Base-by-base conservation (phyloP, 768 basidiomycete species). In the Asterophora parasitica region DNA sequence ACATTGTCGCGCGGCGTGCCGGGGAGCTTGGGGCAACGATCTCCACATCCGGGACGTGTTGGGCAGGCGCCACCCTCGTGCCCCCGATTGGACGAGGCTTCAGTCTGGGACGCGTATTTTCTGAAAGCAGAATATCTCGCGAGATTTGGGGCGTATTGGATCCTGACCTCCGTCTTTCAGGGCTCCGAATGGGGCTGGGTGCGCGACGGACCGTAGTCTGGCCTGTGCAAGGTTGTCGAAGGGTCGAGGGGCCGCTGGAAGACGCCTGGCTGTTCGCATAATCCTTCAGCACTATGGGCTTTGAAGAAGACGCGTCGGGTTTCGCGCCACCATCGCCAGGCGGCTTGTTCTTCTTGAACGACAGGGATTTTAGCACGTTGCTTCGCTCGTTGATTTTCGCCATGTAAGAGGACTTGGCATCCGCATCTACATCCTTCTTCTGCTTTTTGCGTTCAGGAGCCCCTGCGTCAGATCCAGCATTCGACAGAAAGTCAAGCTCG, bases 281-380 rank as follows among this genome's bases (percentile, higher is more conserved):
- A 11, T 49, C 44, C 26, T 48, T 48, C 6, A 42, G 16, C 4
- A 46, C 44, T 7, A 33, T 9, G 28, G 19, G 37, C 27, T 41
- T 42, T 3, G 46, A 53, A 6, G 31, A 34, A 35, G 43, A 45
- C 34, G 19, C 20, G 44, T 45, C 51, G 1, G 4, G 27, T 20
- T 36, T 9, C 46, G 44, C 28, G 12, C 7, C 26, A 23, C 30
- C 27, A 13, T 17, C 45, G 23, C 53, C 58, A 27, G 31, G 8
- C 4, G 42, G 5, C 48, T 63, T 71, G 19, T 59, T 72, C 57
- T 58, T 75, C 11, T 51, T 70, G 52, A 71, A 74, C 50, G 63
- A 70, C 20, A 67, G 48, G 4, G 7, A 34, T 43, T 63, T 62
- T 23, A 57, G 33, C 13, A 44, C 50, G 19, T 35, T 42, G 16